Conservation (phyloP, 192 early-diverging fungal species). For the Rhizoclosmatium sp. region DNA sequence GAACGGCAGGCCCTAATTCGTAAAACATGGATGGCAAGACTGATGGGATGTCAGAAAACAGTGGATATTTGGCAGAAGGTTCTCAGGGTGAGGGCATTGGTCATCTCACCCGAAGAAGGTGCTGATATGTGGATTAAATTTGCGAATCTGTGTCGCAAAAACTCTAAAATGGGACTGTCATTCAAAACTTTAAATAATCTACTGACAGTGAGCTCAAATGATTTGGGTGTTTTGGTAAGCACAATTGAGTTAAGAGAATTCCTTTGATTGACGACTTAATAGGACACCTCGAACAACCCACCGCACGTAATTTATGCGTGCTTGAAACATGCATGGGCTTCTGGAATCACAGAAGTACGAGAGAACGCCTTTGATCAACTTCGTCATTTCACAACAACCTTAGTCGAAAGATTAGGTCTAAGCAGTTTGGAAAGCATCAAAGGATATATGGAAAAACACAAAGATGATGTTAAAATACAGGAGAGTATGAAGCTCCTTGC, state of each 20-base stretch:
- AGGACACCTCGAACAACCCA: conserved; percentile 36
- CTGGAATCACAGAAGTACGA: conserved; percentile 42
- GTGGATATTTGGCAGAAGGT: conserved; percentile 89
- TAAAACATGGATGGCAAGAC: conserved; percentile 75
- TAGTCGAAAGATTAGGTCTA: conserved; percentile 51
- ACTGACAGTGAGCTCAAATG: conserved; percentile 56
- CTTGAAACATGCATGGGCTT: conserved; percentile 82
- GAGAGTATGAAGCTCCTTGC: conserved; percentile 35
- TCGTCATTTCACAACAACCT: conserved; percentile 68
- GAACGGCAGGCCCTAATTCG: conserved; percentile 69
- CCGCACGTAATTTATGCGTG: conserved; percentile 80
- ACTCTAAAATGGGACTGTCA: conserved; percentile 73
- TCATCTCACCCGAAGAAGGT: conserved; percentile 79
- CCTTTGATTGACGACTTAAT: not conserved
- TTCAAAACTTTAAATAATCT: conserved; percentile 72
- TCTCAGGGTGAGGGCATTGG: conserved; percentile 79
- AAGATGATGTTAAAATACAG: not conserved
- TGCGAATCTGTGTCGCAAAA: conserved; percentile 84
- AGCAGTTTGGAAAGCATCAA: conserved; percentile 5
- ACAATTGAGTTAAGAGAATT: not conserved
- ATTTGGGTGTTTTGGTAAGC: conserved; percentile 33
- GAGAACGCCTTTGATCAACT: conserved; percentile 68
- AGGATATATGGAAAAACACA: conserved; percentile 16
- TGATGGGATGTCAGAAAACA: conserved; percentile 72
- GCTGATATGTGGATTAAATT: conserved; percentile 89